These are phyloP conservation scores for Coniochaeta sp. DNA, from an alignment of 2,329 filamentous ascomycete species.

Conservation along the genomic window DNA sequence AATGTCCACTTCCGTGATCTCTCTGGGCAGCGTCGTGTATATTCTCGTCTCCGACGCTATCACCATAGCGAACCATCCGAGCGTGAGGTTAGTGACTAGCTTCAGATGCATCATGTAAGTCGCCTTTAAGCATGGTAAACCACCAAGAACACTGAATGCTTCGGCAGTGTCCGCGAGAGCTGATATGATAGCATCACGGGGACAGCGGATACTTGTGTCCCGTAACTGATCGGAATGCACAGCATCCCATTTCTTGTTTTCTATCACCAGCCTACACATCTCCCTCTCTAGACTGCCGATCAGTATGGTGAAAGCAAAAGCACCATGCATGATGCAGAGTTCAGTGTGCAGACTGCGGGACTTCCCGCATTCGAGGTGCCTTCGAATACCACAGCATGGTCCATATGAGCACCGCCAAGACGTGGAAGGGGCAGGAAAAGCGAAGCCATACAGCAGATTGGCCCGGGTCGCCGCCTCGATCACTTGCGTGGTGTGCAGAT, in stretches of 20 bases:
- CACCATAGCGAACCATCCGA: not conserved
- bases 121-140: no score
- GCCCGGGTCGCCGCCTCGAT: no score
- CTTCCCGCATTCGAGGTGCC: not conserved
- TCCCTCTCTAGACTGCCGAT: not conserved
- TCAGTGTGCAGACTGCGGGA: not conserved
- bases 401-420: not conserved
- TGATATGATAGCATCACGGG: no score
- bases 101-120: not conserved
- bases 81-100: not conserved
- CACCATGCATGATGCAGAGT: not conserved
- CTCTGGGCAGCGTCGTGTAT: constrained; percentile 7
- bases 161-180: no score
- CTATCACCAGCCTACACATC: not conserved
- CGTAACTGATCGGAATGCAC: no score
- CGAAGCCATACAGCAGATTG: no score
- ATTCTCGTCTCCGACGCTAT: not conserved
- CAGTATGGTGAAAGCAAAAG: not conserved
- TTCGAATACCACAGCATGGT: not conserved
- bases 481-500: no score
- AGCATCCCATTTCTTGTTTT: no score
- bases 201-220: no score
- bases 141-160: no score
- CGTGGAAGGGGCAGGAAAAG: no score
- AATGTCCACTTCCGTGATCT: constrained; percentile 24